phyloP scores from a whole-genome alignment of 345 rosid species.

The Gossypium ekmanianum region DNA sequence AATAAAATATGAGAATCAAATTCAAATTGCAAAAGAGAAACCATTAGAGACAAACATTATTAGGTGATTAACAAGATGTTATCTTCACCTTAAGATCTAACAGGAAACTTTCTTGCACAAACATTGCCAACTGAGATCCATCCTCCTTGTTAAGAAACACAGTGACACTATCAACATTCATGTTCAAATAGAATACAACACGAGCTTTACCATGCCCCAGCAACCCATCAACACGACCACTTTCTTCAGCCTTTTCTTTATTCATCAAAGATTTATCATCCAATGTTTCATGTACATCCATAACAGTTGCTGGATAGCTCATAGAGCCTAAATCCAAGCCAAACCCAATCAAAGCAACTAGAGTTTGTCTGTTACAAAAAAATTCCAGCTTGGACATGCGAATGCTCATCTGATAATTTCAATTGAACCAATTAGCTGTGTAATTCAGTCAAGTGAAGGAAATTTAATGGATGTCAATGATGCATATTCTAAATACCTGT shows the following conservation, averaged over 20 bases:
- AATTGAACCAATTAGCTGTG: conserved; percentile 32
- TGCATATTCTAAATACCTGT: conserved; percentile 52
- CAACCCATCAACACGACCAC: conserved; percentile 71
- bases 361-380: conserved; percentile 91
- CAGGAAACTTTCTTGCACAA: conserved; percentile 88
- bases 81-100: conserved; percentile 77
- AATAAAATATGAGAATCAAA: background rate
- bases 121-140: conserved; percentile 90
- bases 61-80: conserved; percentile 1
- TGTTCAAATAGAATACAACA: conserved; percentile 75
- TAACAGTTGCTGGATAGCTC: conserved; percentile 29
- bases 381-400: conserved; percentile 95
- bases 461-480: conserved; percentile 17
- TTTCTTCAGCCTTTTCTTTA: conserved; percentile 68
- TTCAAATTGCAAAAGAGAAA: background rate
- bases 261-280: conserved; percentile 44
- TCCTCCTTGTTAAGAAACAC: conserved; percentile 95
- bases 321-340: conserved; percentile 69
- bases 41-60: conserved; percentile 7
- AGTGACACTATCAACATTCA: conserved; percentile 87
- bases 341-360: conserved; percentile 92
- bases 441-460: conserved; percentile 12
- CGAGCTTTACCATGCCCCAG: conserved; percentile 95
- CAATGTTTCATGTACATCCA: conserved; percentile 29
- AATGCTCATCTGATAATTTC: conserved; percentile 76